Conservation (phyloP, 345 rosid species). For the Salix exigua region DNA sequence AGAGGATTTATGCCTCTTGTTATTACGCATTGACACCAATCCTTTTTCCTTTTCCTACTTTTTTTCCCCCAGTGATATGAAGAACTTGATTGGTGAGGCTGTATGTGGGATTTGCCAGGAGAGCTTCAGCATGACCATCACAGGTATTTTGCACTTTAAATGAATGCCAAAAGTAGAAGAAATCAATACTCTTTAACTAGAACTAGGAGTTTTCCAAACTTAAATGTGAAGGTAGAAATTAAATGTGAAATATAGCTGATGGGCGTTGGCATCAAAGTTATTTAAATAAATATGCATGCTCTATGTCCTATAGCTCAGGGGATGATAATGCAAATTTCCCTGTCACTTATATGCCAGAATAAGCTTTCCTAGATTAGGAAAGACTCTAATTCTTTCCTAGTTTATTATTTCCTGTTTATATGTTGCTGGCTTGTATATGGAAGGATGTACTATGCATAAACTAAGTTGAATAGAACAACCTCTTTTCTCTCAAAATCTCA, state of each 20-base stretch:
- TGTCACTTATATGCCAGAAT: not conserved
- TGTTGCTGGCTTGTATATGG: too few species aligned
- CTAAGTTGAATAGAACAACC: too few species aligned
- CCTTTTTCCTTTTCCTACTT: not conserved
- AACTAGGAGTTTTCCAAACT: not conserved
- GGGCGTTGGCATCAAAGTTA: not conserved
- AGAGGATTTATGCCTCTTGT: not conserved
- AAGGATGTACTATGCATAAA: too few species aligned
- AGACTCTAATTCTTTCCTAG: too few species aligned
- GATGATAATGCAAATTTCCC: not conserved
- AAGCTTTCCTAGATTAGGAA: too few species aligned
- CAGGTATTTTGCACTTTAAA: constrained; percentile 44
- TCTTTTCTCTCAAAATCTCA: too few species aligned
- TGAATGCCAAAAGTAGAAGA: not conserved
- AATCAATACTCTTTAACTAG: not conserved
- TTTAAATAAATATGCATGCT: not conserved
- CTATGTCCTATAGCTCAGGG: not conserved
- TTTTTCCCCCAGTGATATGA: constrained; percentile 71
- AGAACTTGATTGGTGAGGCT: constrained; percentile 77
- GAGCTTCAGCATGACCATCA: constrained; percentile 74
- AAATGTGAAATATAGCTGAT: not conserved
- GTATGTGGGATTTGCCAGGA: constrained; percentile 80
- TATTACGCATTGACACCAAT: not conserved
- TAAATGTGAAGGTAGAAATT: not conserved
- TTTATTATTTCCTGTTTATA: too few species aligned